A percentile compares a stretch with the other conserved stretches of the same genome.
phyloP scores from a whole-genome alignment of 1,284 basidiomycete species.

The Ceratobasidium theobromae region DNA sequence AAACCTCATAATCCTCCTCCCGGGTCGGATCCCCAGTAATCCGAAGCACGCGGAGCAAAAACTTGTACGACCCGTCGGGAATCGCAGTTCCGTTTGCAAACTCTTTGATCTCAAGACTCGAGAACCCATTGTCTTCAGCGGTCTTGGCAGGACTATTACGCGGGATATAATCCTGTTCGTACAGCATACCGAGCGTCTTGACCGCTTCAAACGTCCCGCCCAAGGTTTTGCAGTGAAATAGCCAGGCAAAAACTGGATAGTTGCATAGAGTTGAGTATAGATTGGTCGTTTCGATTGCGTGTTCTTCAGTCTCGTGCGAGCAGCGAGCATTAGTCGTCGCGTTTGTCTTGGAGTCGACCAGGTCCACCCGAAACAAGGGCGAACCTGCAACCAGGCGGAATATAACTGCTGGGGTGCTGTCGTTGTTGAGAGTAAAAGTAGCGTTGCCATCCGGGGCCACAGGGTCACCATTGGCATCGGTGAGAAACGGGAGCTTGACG shows the following conservation, averaged over 20 bases:
- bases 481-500: constrained; percentile 32
- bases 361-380: constrained; percentile 42
- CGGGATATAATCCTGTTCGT: constrained; percentile 6
- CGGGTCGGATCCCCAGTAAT: constrained; percentile 33
- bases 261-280: constrained; percentile 15
- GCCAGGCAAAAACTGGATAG: constrained; percentile 22
- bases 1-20: constrained; percentile 35
- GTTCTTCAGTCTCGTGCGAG: background rate
- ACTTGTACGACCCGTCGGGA: constrained; percentile 35
- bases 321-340: background rate
- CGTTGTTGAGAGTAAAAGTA: constrained; percentile 40
- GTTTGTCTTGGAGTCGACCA: constrained; percentile 41
- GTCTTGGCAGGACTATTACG: background rate
- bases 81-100: constrained; percentile 35
- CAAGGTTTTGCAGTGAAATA: background rate
- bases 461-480: background rate
- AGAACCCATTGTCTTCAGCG: constrained; percentile 10
- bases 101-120: background rate
- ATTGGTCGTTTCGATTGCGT: background rate
- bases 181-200: constrained; percentile 7
- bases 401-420: constrained; percentile 27
- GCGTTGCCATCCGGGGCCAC: background rate
- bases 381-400: constrained; percentile 44
- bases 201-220: constrained; percentile 2
- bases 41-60: constrained; percentile 34